Evolutionary conservation across 441 rosid species (phyloP).

Genomic region (Syzygium syzygioides): DNA sequence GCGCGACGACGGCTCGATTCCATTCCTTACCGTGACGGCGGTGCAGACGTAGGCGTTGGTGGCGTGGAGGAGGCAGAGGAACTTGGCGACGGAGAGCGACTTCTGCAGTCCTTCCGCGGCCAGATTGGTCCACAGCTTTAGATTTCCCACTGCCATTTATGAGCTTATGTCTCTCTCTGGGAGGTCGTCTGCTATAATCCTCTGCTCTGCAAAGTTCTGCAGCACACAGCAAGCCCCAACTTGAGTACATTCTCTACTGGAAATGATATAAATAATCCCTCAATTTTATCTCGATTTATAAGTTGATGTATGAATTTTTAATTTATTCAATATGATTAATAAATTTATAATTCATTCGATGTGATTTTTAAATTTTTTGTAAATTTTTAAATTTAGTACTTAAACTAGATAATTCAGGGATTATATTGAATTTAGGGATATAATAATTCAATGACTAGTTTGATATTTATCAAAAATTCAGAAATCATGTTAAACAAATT

Average conservation of each 20-base stretch:
- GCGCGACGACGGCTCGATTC: neutral
- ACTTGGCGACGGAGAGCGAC: slow-evolving; percentile 14
- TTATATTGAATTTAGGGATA: no score
- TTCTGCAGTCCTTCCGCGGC: slow-evolving; percentile 15
- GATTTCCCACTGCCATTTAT: neutral
- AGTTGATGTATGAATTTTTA: neutral
- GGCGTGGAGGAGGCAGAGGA: slow-evolving; percentile 47
- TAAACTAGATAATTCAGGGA: no score
- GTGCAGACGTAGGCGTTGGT: slow-evolving; percentile 37
- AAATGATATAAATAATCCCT: no score
- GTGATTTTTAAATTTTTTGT: no score
- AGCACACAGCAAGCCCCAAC: neutral
- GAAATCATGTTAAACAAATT: no score
- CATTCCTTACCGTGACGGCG: slow-evolving; percentile 23
- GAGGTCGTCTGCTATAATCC: neutral
- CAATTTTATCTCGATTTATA: no score
- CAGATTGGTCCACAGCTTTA: neutral
- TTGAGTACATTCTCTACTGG: neutral
- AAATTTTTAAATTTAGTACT: neutral
- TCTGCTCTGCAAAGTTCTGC: neutral
- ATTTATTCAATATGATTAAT: neutral
- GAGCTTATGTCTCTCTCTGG: neutral
- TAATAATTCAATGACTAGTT: no score
- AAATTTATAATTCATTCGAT: neutral
- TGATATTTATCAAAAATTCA: no score